Evolutionary conservation across 345 rosid species (phyloP), one percentile per base, ranked within the genome.

Genomic region (Moricandia arvensis): DNA sequence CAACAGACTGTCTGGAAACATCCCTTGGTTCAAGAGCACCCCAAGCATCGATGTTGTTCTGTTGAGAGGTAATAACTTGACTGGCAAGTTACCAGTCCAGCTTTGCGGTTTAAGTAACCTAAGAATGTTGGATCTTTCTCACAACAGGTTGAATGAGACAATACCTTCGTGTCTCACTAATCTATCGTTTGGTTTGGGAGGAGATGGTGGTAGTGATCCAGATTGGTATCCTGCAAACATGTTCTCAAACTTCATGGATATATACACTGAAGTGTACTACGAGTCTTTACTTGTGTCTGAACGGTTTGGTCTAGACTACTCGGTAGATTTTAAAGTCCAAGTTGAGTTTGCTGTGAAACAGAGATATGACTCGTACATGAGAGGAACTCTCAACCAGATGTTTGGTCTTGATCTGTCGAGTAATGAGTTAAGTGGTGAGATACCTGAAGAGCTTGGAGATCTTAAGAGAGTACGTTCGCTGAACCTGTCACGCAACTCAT

Each of bases 351-450:
- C 18, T 11, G 71, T 62, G 38, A 80, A 80, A 59, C 67, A 43
- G 47, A 76, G 83, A 8, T 71, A 72, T 16, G 59, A 76, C 16
- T 67, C 58, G 26, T 80, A 76, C 78, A 26, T 43, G 27, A 67
- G 80, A 47, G 57, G 68, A 16, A 54, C 65, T 30, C 76, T 77
- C 7, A 11, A 21, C 35, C 63, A 71, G 13, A 71, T 77, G 73
- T 54, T 51, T 72, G 75, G 78, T 3, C 10, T 80, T 12, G 78
- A 80, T 62, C 58, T 80, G 31, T 80, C 68, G 3, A 53, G 74
- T 75, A 80, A 76, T 4, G 68, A 80, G 38, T 63, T 76, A 47
- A 72, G 61, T 0, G 74, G 83, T 9, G 34, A 55, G 0, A 75
- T 75, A 15, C 80, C 80, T 0, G 4, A 66, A 54, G 47, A 66